Evolutionary conservation across 2,329 filamentous ascomycete species (phyloP).

Genomic region (Scedosporium dehoogii): DNA sequence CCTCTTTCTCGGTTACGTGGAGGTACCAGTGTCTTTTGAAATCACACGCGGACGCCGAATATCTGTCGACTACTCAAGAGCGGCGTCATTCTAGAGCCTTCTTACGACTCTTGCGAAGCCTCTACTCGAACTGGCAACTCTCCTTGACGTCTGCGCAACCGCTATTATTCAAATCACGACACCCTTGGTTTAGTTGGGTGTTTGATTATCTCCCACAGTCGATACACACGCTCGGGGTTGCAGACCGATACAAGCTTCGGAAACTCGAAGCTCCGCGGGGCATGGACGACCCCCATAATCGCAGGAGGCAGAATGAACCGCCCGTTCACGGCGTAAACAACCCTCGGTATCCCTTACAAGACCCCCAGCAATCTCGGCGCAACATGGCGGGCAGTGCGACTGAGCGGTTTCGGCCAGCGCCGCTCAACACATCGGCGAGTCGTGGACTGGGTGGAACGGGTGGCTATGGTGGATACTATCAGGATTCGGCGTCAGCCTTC

Average conservation of each 20-base stretch:
- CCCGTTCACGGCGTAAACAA: constrained; percentile 52
- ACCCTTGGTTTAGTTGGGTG: neutral
- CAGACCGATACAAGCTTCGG: neutral
- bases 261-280: constrained; percentile 27
- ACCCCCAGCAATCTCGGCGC: constrained; percentile 35
- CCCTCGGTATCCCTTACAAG: constrained; percentile 41
- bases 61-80: too few species aligned
- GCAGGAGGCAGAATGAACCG: constrained; percentile 66
- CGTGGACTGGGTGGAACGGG: constrained; percentile 45
- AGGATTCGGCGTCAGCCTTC: constrained; percentile 39
- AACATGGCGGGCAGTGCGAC: constrained; percentile 21
- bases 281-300: constrained; percentile 71
- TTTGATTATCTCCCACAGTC: neutral
- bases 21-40: too few species aligned
- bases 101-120: too few species aligned
- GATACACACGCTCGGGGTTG: neutral
- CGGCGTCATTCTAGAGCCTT: too few species aligned
- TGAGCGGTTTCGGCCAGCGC: constrained; percentile 37
- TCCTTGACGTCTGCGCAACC: too few species aligned
- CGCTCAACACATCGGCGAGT: constrained; percentile 35
- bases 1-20: too few species aligned
- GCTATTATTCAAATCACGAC: too few species aligned
- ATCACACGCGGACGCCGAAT: too few species aligned
- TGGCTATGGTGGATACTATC: constrained; percentile 51
- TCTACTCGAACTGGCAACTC: too few species aligned